Conservation (phyloP, 2,329 filamentous ascomycete species). For the Aureobasidium sp. region DNA sequence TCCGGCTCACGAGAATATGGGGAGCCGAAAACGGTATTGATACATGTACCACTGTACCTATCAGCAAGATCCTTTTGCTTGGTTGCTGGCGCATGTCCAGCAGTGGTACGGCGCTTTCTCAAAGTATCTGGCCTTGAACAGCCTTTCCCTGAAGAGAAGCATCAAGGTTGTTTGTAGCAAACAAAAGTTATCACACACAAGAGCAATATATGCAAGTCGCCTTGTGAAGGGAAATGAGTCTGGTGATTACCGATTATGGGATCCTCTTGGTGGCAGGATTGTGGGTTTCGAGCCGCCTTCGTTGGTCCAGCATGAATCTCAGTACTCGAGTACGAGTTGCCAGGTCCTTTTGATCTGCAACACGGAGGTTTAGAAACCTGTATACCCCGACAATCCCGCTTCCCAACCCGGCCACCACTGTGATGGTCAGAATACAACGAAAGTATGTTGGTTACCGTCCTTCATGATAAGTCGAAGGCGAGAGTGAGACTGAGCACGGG, state of each 20-base stretch:
- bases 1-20: not conserved
- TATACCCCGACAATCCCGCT: too few relatives aligned
- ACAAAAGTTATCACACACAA: not conserved
- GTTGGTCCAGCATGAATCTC: slow-evolving; percentile 6
- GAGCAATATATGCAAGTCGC: not conserved
- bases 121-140: not conserved
- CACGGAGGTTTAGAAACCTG: too few relatives aligned
- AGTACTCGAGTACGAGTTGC: slow-evolving; percentile 7
- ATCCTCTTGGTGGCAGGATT: too few relatives aligned
- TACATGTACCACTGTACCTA: not conserved
- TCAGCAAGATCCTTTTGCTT: too few relatives aligned
- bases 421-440: too few relatives aligned
- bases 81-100: not conserved
- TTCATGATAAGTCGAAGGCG: too few relatives aligned
- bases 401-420: too few relatives aligned
- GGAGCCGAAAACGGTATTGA: slow-evolving; percentile 3
- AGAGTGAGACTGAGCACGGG: too few relatives aligned
- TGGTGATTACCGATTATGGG: not conserved
- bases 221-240: not conserved
- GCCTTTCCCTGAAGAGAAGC: not conserved
- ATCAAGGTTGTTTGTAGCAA: not conserved
- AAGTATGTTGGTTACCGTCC: too few relatives aligned
- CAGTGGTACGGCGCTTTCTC: not conserved
- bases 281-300: not conserved
- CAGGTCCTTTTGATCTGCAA: slow-evolving; percentile 4